phyloP scores from a whole-genome alignment of 495 filamentous ascomycete genomes.

The Talaromyces wortmannii region DNA sequence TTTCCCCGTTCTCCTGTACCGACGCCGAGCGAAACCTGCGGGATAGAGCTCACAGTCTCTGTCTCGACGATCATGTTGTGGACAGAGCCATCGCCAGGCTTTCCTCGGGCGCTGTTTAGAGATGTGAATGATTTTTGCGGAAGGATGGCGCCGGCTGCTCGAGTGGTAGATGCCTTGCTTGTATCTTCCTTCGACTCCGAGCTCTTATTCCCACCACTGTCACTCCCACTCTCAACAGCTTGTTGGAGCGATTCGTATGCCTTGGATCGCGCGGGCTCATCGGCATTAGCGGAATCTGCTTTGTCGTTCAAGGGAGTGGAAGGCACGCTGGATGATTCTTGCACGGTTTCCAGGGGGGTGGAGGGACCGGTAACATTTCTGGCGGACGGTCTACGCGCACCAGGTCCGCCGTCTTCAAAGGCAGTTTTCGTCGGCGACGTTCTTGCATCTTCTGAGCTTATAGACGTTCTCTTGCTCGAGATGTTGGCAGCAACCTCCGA shows the following conservation, averaged over 20 bases:
- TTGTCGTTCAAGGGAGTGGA: constrained; percentile 57
- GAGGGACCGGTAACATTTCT: constrained; percentile 60
- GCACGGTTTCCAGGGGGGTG: constrained; percentile 81
- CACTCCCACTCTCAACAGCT: constrained; percentile 39
- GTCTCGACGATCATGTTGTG: constrained; percentile 98
- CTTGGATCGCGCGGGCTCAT: constrained; percentile 32
- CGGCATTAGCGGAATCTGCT: constrained; percentile 24
- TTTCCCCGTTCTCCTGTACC: constrained; percentile 55
- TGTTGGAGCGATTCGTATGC: constrained; percentile 16
- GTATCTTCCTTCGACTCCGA: constrained; percentile 30
- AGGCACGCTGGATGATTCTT: constrained; percentile 73
- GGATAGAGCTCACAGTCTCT: constrained; percentile 88
- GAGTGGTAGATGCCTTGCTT: constrained; percentile 19
- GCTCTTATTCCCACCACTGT: constrained; percentile 41
- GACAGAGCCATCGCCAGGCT: constrained; percentile 66
- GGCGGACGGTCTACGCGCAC: constrained; percentile 29
- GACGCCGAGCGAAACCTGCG: constrained; percentile 74
- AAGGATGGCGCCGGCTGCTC: constrained; percentile 23
- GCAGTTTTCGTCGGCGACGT: constrained; percentile 16
- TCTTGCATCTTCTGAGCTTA: constrained; percentile 19
- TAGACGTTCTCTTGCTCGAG: constrained; percentile 31
- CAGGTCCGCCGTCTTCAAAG: constrained; percentile 16
- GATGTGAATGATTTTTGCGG: constrained; percentile 44
- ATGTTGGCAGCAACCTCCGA: constrained; percentile 31
- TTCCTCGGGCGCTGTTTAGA: constrained; percentile 40